phyloP scores from a whole-genome alignment of 306 rosid genomes.

The Corylus avellana region DNA sequence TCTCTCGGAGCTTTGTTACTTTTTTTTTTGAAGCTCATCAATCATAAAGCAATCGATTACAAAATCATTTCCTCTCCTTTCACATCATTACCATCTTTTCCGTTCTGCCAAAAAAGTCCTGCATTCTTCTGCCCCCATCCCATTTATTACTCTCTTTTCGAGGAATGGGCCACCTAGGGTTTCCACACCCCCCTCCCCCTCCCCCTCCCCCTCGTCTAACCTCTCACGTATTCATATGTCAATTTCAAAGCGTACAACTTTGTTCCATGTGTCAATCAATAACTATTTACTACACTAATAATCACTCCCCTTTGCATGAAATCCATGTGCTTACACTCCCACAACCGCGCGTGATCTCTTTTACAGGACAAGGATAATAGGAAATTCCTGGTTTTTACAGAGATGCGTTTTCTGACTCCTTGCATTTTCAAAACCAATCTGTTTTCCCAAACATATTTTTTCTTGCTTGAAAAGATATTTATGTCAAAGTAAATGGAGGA shows the following conservation, averaged over 20 bases:
- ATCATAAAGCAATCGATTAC: conserved; percentile 99
- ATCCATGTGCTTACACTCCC: not conserved
- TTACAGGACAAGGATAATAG: no score
- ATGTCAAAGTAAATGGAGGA: no score
- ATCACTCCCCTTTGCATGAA: not conserved
- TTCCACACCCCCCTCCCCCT: conserved; percentile 6
- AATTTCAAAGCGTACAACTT: conserved; percentile 52
- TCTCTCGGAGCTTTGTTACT: conserved; percentile 10
- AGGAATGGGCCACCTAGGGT: conserved; percentile 46
- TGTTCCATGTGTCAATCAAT: conserved; percentile 44
- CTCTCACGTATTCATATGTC: conserved; percentile 36
- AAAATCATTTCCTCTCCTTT: conserved; percentile 80
- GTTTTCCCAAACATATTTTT: no score
- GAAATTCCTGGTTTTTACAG: no score
- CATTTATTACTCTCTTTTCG: conserved; percentile 57
- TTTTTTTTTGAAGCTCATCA: conserved; percentile 42
- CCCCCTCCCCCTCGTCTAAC: conserved; percentile 24
- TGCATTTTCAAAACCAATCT: no score
- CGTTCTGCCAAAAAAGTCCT: conserved; percentile 60
- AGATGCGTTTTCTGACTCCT: no score
- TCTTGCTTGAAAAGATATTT: no score
- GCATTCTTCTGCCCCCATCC: conserved; percentile 48
- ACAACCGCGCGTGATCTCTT: not conserved
- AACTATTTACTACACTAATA: not conserved
- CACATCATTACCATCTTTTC: conserved; percentile 60